phyloP scores from a whole-genome alignment of 495 filamentous ascomycete species.

The Aspergillus biplanus region DNA sequence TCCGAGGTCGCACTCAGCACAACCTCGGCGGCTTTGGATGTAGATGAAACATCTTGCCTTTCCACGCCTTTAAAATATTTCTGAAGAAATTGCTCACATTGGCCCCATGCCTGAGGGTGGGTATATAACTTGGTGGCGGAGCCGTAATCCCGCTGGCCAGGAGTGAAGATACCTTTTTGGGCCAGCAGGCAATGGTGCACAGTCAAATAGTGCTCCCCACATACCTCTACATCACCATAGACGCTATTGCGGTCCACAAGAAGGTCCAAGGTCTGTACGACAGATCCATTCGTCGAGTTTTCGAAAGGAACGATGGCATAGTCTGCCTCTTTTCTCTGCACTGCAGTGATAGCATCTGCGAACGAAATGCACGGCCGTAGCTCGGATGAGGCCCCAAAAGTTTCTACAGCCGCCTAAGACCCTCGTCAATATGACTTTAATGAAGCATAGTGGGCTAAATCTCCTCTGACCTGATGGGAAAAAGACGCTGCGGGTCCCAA shows the following conservation, averaged over 20 bases:
- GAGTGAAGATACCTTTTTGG: conserved; percentile 37
- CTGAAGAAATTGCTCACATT: conserved; percentile 78
- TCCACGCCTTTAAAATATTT: conserved; percentile 69
- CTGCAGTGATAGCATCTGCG: conserved; percentile 75
- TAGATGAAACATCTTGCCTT: conserved; percentile 83
- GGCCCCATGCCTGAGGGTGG: conserved; percentile 93
- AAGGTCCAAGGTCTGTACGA: conserved; percentile 85
- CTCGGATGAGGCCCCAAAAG: conserved; percentile 57
- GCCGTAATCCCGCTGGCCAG: conserved; percentile 31
- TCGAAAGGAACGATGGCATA: conserved; percentile 93
- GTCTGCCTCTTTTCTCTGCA: conserved; percentile 63
- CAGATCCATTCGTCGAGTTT: conserved; percentile 91
- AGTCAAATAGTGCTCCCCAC: conserved; percentile 78
- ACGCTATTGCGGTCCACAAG: conserved; percentile 69
- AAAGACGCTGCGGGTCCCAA: conserved; percentile 85
- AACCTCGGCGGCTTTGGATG: conserved; percentile 78
- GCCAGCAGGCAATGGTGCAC: conserved; percentile 86
- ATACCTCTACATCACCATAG: conserved; percentile 70
- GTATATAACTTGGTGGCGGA: conserved; percentile 68
- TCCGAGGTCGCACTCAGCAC: conserved; percentile 62
- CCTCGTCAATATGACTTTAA: conserved; percentile 22
- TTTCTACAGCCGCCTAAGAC: conserved; percentile 66
- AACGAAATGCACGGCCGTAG: conserved; percentile 62
- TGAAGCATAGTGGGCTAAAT: conserved; percentile 14
- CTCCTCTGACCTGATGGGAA: conserved; percentile 80